phyloP scores from a whole-genome alignment of 2,329 filamentous ascomycete species.

The Verticillium alfalfae region DNA sequence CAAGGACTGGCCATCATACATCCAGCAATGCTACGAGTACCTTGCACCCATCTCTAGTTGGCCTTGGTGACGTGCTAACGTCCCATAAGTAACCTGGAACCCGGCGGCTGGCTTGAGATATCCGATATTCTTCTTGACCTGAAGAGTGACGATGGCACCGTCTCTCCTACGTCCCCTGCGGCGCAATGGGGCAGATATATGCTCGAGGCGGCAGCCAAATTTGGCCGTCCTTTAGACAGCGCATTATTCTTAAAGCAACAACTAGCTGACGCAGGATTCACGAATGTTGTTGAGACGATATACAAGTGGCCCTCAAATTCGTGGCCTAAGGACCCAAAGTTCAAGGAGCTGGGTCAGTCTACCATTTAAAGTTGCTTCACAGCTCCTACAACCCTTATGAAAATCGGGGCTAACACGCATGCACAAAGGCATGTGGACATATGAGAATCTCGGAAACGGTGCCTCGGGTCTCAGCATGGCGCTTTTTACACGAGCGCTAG shows the following conservation, averaged over 20 bases:
- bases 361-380: background rate
- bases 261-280: slow-evolving; percentile 47
- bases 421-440: slow-evolving; percentile 16
- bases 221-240: slow-evolving; percentile 22
- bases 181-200: slow-evolving; percentile 25
- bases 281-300: slow-evolving; percentile 39
- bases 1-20: slow-evolving; percentile 25
- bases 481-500: slow-evolving; percentile 24
- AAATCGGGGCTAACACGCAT: background rate
- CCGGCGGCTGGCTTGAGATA: slow-evolving; percentile 38
- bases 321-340: slow-evolving; percentile 45
- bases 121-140: slow-evolving; percentile 34
- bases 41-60: background rate
- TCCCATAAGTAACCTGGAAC: slow-evolving; percentile 20
- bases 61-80: background rate
- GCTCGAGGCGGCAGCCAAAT: slow-evolving; percentile 20
- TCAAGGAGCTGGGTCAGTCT: slow-evolving; percentile 42
- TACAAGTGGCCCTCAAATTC: slow-evolving; percentile 44
- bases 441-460: slow-evolving; percentile 24
- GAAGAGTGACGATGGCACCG: slow-evolving; percentile 34
- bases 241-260: slow-evolving; percentile 24
- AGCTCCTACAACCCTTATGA: too few relatives aligned
- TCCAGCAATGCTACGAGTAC: slow-evolving; percentile 28
- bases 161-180: slow-evolving; percentile 15
- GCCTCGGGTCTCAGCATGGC: slow-evolving; percentile 28